Evolutionary conservation across 1,284 basidiomycete genomes (phyloP).

Genomic region (Melampsora medusae): DNA sequence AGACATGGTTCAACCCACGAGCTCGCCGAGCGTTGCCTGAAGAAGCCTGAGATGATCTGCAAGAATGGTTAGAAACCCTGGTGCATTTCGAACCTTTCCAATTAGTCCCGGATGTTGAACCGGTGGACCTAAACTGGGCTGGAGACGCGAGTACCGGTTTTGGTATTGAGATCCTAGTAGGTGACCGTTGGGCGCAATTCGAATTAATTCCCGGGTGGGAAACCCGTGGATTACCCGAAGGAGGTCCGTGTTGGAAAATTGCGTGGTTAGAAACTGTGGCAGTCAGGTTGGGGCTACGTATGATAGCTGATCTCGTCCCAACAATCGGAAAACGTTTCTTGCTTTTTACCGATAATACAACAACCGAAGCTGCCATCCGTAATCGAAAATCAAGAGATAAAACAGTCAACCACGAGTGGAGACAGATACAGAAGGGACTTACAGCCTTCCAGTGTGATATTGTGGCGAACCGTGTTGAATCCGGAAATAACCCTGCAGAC

Average conservation of each 20-base stretch:
- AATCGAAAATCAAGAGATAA: constrained; percentile 1
- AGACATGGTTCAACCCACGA: too few relatives aligned
- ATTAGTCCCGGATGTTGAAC: neutral
- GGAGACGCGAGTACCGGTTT: constrained; percentile 4
- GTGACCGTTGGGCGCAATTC: neutral
- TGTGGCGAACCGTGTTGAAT: neutral
- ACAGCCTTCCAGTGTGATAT: neutral
- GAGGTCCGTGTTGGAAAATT: neutral
- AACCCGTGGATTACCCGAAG: neutral
- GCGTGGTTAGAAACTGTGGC: constrained; percentile 2
- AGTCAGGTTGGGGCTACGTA: neutral
- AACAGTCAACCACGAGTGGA: constrained; percentile 7
- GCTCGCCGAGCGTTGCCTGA: neutral
- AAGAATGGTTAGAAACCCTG: neutral
- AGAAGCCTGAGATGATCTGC: neutral
- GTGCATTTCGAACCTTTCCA: neutral
- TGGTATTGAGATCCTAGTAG: neutral
- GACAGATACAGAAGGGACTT: neutral
- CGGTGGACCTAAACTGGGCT: neutral
- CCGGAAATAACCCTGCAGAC: neutral
- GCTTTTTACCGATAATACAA: neutral
- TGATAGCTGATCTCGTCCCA: neutral
- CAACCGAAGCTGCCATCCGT: neutral
- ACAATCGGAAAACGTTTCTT: neutral
- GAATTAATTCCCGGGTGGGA: neutral